Percentiles rank a stretch among this genome's conserved stretches.
Evolutionary conservation across 108 stramenopile species (phyloP).

Genomic region (Cyclotella cryptica): DNA sequence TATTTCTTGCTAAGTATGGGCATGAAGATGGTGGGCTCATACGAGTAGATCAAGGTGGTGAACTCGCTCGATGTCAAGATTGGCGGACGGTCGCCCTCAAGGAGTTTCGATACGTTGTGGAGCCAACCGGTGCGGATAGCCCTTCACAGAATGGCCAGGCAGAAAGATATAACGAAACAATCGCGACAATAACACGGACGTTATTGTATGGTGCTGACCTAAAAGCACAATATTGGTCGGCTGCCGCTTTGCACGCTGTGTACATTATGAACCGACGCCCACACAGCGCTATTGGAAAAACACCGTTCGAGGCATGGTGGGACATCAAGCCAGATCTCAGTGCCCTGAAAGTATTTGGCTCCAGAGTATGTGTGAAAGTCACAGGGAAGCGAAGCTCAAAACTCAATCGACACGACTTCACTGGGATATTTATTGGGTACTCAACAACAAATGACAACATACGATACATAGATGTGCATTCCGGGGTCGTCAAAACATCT

Average conservation of each 20-base stretch:
- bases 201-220: neutral
- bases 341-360: neutral
- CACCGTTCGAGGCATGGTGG: neutral
- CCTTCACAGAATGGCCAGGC: neutral
- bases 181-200: neutral
- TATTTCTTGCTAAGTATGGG: neutral
- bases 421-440: neutral
- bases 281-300: neutral
- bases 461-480: neutral
- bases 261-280: neutral
- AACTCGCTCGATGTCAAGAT: neutral
- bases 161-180: neutral
- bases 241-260: neutral
- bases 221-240: neutral
- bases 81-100: neutral
- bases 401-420: constrained; percentile 5
- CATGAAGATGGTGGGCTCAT: neutral
- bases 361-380: neutral
- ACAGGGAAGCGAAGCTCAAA: neutral
- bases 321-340: neutral
- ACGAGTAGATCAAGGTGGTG: neutral
- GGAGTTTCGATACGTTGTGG: neutral
- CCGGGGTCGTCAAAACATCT: neutral
- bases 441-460: constrained; percentile 3
- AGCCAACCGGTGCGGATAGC: constrained; percentile 2